Evolutionary conservation across 148 eudicot genomes (phyloP).

Genomic region (Chenopodium quinoa): DNA sequence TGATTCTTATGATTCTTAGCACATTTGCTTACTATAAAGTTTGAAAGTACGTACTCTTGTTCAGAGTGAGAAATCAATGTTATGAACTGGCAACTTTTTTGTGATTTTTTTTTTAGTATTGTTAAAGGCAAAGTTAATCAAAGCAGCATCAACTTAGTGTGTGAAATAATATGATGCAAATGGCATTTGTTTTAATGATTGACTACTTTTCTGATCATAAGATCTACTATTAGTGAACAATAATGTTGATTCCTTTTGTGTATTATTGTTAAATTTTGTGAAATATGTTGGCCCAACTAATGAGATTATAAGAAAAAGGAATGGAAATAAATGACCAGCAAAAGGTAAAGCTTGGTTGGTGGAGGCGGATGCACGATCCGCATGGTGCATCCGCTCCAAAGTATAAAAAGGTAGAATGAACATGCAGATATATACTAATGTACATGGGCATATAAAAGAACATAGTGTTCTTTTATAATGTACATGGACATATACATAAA

Average conservation of each 20-base stretch:
- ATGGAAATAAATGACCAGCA: background rate
- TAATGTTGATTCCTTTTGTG: background rate
- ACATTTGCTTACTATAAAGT: background rate
- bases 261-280: background rate
- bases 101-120: background rate
- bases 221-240: background rate
- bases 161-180: background rate
- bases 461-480: too few species aligned
- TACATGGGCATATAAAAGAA: too few species aligned
- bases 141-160: background rate
- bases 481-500: too few species aligned
- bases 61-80: background rate
- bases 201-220: background rate
- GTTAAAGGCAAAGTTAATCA: slow-evolving; percentile 2
- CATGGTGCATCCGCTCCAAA: too few species aligned
- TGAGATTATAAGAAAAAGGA: background rate
- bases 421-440: too few species aligned
- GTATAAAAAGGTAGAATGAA: too few species aligned
- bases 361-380: too few species aligned
- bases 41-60: slow-evolving; percentile 13
- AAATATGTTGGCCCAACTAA: background rate
- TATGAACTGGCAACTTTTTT: background rate
- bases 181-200: background rate
- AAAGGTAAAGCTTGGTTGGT: too few species aligned
- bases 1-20: slow-evolving; percentile 17